Evolutionary conservation across 2,329 filamentous ascomycete genomes (phyloP), one percentile per base, ranked within the genome.

Genomic region (Aspergillus quadricinctus): DNA sequence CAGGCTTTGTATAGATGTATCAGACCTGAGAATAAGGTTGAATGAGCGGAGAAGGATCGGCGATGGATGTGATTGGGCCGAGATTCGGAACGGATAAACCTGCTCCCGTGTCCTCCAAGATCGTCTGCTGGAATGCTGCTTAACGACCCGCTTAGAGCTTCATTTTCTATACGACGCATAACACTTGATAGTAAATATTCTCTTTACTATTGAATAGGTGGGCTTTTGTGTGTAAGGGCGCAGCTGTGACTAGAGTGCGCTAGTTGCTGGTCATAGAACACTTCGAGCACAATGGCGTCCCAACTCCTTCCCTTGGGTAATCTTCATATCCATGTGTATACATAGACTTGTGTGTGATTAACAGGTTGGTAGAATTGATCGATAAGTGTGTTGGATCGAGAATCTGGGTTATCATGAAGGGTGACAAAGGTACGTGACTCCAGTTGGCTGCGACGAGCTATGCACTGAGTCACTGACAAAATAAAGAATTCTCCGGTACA

Each of bases 371-470:
- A 96, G 94, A 99, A 78, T 86, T 99, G 72, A 97, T 99, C 75
- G 94, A 99, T 81, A 97, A 97, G 78, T 99, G 94, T 73, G 92
- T 99, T 64, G 94, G 94, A 60, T 97, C 92, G 54, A 89, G 88
- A 68, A 97, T 99, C 75, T 97, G 93, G 92, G 92, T 99, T 61
- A 86, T 99, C 68, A 99, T 99, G 94, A 99, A 99, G 78, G 91
- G 92, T 64, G 94, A 97, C 73, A 97, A 97, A 81, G 94, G 94
- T 96, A 77, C 37, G 73, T 59, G 40, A 17, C 27, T 21, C 25
- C 29, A 43, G 49, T 37, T 37, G n/a, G 1, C 37, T 23, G 31
- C 17, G 10, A 9, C n/a, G n/a, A 27, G n/a, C 4, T 19, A 9
- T 52, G 41, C 17, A 25, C 58, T n/a, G n/a, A n/a, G n/a, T n/a